Percentiles rank a stretch among this genome's conserved stretches.
phyloP scores from a whole-genome alignment of 805 yeast genomes.

The Ogataea ganodermae region DNA sequence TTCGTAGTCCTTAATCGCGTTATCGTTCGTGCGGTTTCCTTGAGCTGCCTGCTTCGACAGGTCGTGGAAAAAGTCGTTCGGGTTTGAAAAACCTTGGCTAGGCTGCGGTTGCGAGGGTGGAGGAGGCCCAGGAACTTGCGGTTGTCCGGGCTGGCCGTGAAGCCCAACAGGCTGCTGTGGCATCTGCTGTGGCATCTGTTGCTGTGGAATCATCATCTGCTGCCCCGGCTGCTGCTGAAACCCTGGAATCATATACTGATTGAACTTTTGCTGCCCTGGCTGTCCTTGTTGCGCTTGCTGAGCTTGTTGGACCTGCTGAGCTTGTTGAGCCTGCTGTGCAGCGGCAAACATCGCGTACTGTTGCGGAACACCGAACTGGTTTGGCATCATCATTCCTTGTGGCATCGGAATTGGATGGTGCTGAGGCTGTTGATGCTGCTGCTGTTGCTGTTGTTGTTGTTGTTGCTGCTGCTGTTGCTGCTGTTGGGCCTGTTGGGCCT shows the following conservation, averaged over 20 bases:
- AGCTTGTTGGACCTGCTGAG: slow-evolving; percentile 6
- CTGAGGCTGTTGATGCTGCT: slow-evolving; percentile 20
- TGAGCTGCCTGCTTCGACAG: slow-evolving; percentile 20
- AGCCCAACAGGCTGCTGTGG: slow-evolving; percentile 19
- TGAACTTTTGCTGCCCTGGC: slow-evolving; percentile 22
- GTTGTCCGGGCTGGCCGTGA: slow-evolving; percentile 20
- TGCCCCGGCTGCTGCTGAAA: slow-evolving; percentile 30
- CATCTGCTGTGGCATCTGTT: slow-evolving; percentile 22
- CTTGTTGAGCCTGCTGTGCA: slow-evolving; percentile 23
- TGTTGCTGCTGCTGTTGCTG: slow-evolving; percentile 7
- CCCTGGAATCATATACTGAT: slow-evolving; percentile 30
- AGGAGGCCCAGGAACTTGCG: slow-evolving; percentile 12
- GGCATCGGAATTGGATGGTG: slow-evolving; percentile 29
- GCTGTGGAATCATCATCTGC: slow-evolving; percentile 28
- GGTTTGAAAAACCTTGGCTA: slow-evolving; percentile 23
- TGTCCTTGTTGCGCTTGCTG: slow-evolving; percentile 20
- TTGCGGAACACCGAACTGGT: slow-evolving; percentile 33
- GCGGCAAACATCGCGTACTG: slow-evolving; percentile 33
- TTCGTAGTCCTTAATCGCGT: slow-evolving; percentile 80
- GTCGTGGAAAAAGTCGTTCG: slow-evolving; percentile 26
- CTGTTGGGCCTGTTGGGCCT: slow-evolving; percentile 26
- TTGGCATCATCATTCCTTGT: slow-evolving; percentile 33
- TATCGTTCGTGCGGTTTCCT: slow-evolving; percentile 34
- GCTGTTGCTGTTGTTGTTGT: slow-evolving; percentile 15
- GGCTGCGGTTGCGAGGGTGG: slow-evolving; percentile 21